Percentiles rank a stretch among this genome's conserved stretches.
phyloP scores from a whole-genome alignment of 495 filamentous ascomycete genomes.

The Xylaria palmicola region DNA sequence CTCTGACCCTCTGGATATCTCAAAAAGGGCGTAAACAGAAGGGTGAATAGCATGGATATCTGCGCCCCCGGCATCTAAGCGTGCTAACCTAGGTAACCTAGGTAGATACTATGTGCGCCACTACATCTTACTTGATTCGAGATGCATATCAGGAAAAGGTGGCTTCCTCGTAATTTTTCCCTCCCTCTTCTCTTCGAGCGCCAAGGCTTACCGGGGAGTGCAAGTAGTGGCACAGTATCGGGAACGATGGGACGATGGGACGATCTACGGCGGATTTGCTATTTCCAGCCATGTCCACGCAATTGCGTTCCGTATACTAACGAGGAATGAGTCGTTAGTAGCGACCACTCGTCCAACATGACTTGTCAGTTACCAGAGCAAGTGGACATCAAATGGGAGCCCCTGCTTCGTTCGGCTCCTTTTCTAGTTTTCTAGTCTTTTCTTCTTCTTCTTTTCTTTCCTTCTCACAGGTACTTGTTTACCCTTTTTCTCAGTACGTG shows the following conservation, averaged over 20 bases:
- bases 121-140: neutral
- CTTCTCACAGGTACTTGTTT: neutral
- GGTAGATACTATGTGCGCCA: neutral
- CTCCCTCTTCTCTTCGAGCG: neutral
- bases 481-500: too few species aligned
- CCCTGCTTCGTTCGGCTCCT: neutral
- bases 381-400: neutral
- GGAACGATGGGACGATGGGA: neutral
- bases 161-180: neutral
- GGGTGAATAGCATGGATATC: too few species aligned
- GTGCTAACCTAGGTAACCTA: too few species aligned
- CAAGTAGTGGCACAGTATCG: neutral
- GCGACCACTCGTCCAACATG: neutral
- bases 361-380: neutral
- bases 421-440: too few species aligned
- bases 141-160: neutral
- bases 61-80: too few species aligned
- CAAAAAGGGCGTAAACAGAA: too few species aligned
- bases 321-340: neutral
- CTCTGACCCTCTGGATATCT: too few species aligned
- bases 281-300: neutral
- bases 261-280: slow-evolving; percentile 1
- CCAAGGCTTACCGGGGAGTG: neutral
- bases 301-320: neutral
- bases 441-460: neutral